phyloP scores from a whole-genome alignment of 345 rosid genomes.

The Sisymbrium altissimum region DNA sequence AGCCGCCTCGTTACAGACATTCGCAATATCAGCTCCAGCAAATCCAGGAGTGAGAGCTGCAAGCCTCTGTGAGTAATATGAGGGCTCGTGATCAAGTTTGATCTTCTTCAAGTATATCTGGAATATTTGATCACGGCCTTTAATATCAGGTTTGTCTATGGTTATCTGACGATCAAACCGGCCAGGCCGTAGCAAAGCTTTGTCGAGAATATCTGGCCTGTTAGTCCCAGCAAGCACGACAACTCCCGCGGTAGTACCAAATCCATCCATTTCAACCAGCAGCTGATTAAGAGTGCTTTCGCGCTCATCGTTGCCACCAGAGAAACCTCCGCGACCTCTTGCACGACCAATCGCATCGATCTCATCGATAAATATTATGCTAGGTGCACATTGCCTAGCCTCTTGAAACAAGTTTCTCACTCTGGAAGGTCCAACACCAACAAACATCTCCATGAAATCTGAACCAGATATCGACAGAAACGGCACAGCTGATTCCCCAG shows the following conservation, averaged over 20 bases:
- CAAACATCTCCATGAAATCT: constrained; percentile 99
- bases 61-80: constrained; percentile 77
- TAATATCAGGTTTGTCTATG: constrained; percentile 89
- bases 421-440: constrained; percentile 98
- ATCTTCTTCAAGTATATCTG: constrained; percentile 76
- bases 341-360: constrained; percentile 98
- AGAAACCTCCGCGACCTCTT: constrained; percentile 89
- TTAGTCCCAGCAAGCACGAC: constrained; percentile 97
- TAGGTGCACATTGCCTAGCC: constrained; percentile 92
- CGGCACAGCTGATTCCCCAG: constrained; percentile 94
- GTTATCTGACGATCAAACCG: constrained; percentile 90
- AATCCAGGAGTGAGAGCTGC: constrained; percentile 96
- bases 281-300: constrained; percentile 95
- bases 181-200: constrained; percentile 87
- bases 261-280: constrained; percentile 97
- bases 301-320: constrained; percentile 90
- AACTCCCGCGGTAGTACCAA: constrained; percentile 90
- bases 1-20: constrained; percentile 96
- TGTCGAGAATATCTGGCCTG: constrained; percentile 90
- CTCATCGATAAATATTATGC: constrained; percentile 93
- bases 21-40: constrained; percentile 98
- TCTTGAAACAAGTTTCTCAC: constrained; percentile 96
- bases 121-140: constrained; percentile 88
- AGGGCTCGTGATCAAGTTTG: constrained; percentile 80
- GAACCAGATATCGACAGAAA: constrained; percentile 93